Percentiles rank a stretch among this genome's conserved stretches.
Evolutionary conservation across 2,329 filamentous ascomycete species (phyloP).

Genomic region (Venturia nashicola): DNA sequence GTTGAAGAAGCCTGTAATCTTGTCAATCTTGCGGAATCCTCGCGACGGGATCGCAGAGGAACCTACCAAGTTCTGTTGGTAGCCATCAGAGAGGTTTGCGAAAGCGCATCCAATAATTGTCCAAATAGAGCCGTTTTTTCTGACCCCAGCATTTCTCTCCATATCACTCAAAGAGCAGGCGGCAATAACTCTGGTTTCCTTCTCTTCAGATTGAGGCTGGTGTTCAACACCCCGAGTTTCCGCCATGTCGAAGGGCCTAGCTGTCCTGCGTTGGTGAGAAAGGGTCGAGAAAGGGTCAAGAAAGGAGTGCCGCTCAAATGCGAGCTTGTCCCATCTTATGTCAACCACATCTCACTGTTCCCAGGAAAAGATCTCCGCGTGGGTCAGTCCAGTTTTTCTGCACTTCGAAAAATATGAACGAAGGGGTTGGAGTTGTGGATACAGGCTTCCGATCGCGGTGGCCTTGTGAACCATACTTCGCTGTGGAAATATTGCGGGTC

Average conservation of each 20-base stretch:
- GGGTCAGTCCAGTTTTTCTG: background rate
- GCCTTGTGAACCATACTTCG: background rate
- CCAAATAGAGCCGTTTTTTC: background rate
- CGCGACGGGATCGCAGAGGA: background rate
- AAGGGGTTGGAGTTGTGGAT: background rate
- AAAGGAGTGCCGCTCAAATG: background rate
- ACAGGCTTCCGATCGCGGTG: background rate
- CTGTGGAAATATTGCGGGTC: background rate
- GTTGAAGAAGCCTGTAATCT: background rate
- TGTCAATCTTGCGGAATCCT: background rate
- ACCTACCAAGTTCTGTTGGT: slow-evolving; percentile 2
- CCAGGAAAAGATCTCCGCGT: background rate
- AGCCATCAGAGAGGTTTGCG: slow-evolving; percentile 5
- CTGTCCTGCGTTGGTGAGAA: background rate
- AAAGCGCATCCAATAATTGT: slow-evolving; percentile 2
- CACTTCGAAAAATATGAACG: background rate
- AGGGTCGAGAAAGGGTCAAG: background rate
- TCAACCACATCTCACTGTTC: background rate
- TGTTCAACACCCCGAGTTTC: background rate
- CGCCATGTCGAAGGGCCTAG: background rate
- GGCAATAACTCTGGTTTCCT: background rate
- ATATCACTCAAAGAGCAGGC: background rate
- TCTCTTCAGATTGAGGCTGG: background rate
- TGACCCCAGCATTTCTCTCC: background rate
- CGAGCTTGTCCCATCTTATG: background rate